These are phyloP conservation scores for Chlamydomonas incerta DNA, from an alignment of 139 green algal genomes.

Conservation along the genomic window DNA sequence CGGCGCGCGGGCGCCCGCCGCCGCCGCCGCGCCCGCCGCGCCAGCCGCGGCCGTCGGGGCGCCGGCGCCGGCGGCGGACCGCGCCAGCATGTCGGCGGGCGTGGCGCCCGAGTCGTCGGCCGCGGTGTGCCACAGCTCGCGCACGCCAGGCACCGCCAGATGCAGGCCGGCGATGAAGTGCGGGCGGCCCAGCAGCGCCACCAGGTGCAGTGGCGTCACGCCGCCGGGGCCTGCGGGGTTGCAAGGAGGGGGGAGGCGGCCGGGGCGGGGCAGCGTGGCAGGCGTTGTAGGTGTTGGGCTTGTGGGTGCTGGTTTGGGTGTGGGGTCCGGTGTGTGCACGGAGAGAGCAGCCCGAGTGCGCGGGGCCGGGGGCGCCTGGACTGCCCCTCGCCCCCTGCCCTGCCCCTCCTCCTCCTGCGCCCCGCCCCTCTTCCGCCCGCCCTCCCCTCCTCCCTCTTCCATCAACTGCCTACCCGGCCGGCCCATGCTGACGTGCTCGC, in stretches of 20 bases:
- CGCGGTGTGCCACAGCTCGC: not conserved
- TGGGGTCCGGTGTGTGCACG: not conserved
- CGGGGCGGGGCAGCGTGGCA: not conserved
- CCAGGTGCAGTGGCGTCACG: slow-evolving; percentile 25
- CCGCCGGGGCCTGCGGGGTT: not conserved
- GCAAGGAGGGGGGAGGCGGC: not conserved
- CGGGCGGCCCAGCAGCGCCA: slow-evolving; percentile 7
- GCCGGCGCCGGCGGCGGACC: too few relatives aligned
- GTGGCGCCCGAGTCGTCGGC: not conserved
- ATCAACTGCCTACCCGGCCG: not conserved
- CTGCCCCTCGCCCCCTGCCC: too few relatives aligned
- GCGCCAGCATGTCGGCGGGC: not conserved
- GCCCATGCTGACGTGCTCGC: slow-evolving; percentile 8
- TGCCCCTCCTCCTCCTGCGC: too few relatives aligned
- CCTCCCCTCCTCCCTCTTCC: not conserved
- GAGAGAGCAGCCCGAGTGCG: too few relatives aligned
- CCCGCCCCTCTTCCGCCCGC: too few relatives aligned
- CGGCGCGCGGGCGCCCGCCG: too few relatives aligned
- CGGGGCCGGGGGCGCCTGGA: too few relatives aligned
- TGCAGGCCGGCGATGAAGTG: slow-evolving; percentile 15
- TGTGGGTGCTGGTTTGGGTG: too few relatives aligned
- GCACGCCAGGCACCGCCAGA: not conserved
- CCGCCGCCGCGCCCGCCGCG: too few relatives aligned
- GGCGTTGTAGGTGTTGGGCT: not conserved
- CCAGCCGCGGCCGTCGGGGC: too few relatives aligned